Percentiles rank a stretch among this genome's conserved stretches.
These are phyloP conservation scores for Trifolium repens DNA, from an alignment of 306 rosid species.

Conservation along the genomic window DNA sequence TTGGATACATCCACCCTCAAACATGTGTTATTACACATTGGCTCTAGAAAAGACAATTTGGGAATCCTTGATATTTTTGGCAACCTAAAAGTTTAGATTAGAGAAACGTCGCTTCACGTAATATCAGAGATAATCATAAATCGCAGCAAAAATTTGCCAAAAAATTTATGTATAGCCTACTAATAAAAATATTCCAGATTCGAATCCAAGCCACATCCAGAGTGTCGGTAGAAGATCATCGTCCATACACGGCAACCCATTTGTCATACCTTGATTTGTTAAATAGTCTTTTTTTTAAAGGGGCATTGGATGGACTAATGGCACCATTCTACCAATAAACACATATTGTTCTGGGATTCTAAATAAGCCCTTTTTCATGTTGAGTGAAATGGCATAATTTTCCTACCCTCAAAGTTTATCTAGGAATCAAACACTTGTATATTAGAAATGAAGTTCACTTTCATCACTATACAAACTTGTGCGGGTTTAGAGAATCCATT, in stretches of 20 bases:
- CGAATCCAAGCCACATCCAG: neutral
- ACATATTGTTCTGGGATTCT: constrained; percentile 1
- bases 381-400: constrained; percentile 1
- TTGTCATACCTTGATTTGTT: neutral
- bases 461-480: neutral
- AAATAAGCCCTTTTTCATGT: neutral
- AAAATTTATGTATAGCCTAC: neutral
- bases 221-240: neutral
- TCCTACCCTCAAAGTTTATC: constrained; percentile 21
- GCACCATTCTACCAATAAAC: neutral
- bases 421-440: constrained; percentile 14
- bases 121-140: neutral
- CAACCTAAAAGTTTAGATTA: neutral
- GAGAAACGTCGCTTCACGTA: neutral
- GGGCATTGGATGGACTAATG: neutral
- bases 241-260: neutral
- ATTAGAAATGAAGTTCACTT: constrained; percentile 7
- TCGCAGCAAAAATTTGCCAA: neutral
- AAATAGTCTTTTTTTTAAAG: neutral
- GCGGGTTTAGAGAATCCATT: constrained; percentile 39
- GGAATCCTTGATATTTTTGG: constrained; percentile 34
- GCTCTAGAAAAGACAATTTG: constrained; percentile 28
- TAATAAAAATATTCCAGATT: neutral
- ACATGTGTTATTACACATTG: constrained; percentile 2
- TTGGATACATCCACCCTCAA: constrained; percentile 33